These are phyloP conservation scores for Penicillium tannophilum DNA, from an alignment of 495 filamentous ascomycete genomes.

Conservation along the genomic window DNA sequence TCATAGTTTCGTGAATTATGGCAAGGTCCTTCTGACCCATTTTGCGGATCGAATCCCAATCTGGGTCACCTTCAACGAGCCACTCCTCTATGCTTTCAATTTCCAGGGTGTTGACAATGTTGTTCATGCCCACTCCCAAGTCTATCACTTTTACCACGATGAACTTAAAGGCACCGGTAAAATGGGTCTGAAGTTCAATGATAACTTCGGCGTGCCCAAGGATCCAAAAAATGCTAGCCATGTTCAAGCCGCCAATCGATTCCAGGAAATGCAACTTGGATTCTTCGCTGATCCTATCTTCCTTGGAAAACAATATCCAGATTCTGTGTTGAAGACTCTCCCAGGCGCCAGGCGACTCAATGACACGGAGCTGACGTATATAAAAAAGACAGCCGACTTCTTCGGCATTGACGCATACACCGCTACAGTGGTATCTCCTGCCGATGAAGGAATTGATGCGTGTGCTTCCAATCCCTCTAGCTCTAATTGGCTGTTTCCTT, in stretches of 20 bases:
- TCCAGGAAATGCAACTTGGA: constrained; percentile 43
- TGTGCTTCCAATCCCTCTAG: constrained; percentile 34
- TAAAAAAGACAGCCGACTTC: constrained; percentile 45
- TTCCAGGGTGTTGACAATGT: constrained; percentile 36
- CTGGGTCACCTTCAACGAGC: constrained; percentile 53
- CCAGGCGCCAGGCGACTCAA: constrained; percentile 33
- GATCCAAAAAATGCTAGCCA: constrained; percentile 37
- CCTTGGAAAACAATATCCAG: constrained; percentile 44
- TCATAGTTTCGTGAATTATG: constrained; percentile 37
- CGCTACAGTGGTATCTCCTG: constrained; percentile 40
- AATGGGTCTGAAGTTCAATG: constrained; percentile 43
- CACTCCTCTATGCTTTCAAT: constrained; percentile 34
- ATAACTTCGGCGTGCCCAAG: constrained; percentile 45
- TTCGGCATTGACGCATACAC: constrained; percentile 51
- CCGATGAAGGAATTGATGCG: constrained; percentile 34
- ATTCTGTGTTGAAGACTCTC: constrained; percentile 32
- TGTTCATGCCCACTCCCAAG: constrained; percentile 40
- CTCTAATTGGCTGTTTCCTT: constrained; percentile 37
- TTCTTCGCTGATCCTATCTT: constrained; percentile 44
- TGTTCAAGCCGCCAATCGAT: constrained; percentile 38
- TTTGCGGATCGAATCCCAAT: constrained; percentile 46
- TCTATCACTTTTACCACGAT: constrained; percentile 47
- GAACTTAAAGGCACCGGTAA: constrained; percentile 40
- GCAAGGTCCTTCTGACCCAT: constrained; percentile 41
- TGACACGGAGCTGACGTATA: constrained; percentile 32